Evolutionary conservation across 129 eudicot genomes (phyloP).

Genomic region (Tagetes erecta): DNA sequence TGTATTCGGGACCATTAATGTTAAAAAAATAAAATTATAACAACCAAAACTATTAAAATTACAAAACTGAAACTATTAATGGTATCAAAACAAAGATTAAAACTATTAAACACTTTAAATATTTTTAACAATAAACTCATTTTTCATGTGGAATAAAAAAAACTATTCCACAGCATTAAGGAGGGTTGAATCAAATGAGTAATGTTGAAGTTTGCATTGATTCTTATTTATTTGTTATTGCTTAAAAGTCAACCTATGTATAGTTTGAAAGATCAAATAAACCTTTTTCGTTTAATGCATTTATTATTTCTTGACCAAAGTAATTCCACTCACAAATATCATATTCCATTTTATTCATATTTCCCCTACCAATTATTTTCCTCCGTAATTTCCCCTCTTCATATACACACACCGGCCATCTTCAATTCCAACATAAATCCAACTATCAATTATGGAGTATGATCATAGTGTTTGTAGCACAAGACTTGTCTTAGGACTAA

Average conservation of each 20-base stretch:
- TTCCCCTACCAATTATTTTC: slow-evolving; percentile 34
- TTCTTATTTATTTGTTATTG: neutral
- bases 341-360: slow-evolving; percentile 48
- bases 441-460: slow-evolving; percentile 43
- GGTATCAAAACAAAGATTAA: no score
- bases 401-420: neutral
- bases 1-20: no score
- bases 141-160: no score
- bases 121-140: no score
- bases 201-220: slow-evolving; percentile 14
- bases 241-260: slow-evolving; percentile 15
- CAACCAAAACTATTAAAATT: no score
- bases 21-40: no score
- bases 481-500: slow-evolving; percentile 62
- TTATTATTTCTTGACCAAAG: slow-evolving; percentile 29
- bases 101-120: no score
- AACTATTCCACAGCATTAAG: neutral
- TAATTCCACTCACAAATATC: slow-evolving; percentile 32
- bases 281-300: slow-evolving; percentile 9
- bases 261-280: neutral
- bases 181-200: neutral
- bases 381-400: slow-evolving; percentile 27
- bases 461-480: slow-evolving; percentile 44
- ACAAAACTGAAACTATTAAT: no score
- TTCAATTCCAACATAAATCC: slow-evolving; percentile 15